Percentiles rank a stretch among this genome's conserved stretches.
Evolutionary conservation across 805 yeast species (phyloP).

Genomic region (Pichia pseudocactophila): DNA sequence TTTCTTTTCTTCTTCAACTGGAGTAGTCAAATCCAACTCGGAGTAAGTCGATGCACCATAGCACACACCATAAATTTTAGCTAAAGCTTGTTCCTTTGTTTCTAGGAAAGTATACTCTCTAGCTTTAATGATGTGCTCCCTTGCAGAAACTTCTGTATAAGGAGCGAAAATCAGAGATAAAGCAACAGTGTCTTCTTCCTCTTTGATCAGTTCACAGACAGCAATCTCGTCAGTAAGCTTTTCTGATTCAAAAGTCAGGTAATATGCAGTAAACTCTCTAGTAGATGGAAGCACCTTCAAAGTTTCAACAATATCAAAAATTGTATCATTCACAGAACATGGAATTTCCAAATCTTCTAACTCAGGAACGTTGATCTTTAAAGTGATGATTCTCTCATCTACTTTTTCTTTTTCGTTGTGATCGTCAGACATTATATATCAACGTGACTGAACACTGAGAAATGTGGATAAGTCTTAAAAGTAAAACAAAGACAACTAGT

Average conservation of each 20-base stretch:
- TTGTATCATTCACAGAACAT: slow-evolving; percentile 32
- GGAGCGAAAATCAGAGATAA: slow-evolving; percentile 43
- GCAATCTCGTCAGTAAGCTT: slow-evolving; percentile 23
- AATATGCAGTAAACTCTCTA: slow-evolving; percentile 53
- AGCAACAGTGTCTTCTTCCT: slow-evolving; percentile 24
- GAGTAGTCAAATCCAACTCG: slow-evolving; percentile 30
- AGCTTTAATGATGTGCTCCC: slow-evolving; percentile 52
- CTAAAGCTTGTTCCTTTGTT: slow-evolving; percentile 35
- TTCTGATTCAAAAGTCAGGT: slow-evolving; percentile 32
- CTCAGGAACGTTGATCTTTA: slow-evolving; percentile 10
- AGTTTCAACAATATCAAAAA: slow-evolving; percentile 50
- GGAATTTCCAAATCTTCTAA: slow-evolving; percentile 18
- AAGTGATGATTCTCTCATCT: slow-evolving; percentile 12
- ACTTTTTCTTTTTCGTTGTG: slow-evolving; percentile 6
- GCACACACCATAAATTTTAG: slow-evolving; percentile 29
- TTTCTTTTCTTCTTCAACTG: slow-evolving; percentile 15
- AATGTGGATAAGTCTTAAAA: too few relatives aligned
- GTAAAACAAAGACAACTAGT: too few relatives aligned
- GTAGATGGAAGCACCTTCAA: slow-evolving; percentile 49
- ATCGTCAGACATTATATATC: slow-evolving; percentile 6
- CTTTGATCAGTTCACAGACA: slow-evolving; percentile 25
- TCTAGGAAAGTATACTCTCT: slow-evolving; percentile 54
- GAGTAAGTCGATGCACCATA: slow-evolving; percentile 45
- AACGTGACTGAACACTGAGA: too few relatives aligned
- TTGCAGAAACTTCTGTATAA: slow-evolving; percentile 52